phyloP scores from a whole-genome alignment of 2,329 filamentous ascomycete species.

The Esteya vermicola region DNA sequence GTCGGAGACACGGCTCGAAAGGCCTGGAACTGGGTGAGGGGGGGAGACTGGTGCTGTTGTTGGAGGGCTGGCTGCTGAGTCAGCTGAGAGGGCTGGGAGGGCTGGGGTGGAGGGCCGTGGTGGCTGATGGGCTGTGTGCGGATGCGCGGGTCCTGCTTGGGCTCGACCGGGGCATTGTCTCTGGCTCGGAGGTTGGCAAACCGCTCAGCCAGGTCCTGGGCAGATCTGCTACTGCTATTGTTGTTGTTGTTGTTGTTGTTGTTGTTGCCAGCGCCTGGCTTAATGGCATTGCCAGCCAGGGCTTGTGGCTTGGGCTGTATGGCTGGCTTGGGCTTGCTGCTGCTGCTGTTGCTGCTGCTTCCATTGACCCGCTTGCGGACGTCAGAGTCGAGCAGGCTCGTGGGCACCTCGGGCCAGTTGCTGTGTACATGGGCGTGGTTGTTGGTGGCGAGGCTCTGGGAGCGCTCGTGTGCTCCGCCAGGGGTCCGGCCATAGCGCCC shows the following conservation, averaged over 20 bases:
- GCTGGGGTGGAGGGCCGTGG: constrained; percentile 19
- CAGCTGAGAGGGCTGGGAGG: background rate
- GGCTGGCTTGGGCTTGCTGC: constrained; percentile 23
- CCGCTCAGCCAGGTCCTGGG: constrained; percentile 37
- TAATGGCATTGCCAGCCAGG: constrained; percentile 46
- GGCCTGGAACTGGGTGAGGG: background rate
- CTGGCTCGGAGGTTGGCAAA: constrained; percentile 39
- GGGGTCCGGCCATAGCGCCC: background rate
- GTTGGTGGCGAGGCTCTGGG: constrained; percentile 8
- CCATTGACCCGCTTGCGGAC: constrained; percentile 12
- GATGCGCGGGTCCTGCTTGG: constrained; percentile 35
- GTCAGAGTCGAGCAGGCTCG: background rate
- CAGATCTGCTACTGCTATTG: too few species aligned
- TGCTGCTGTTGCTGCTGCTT: background rate
- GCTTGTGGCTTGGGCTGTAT: constrained; percentile 55
- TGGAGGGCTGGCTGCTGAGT: background rate
- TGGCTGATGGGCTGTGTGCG: constrained; percentile 33
- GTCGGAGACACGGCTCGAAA: background rate
- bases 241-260: constrained; percentile 16
- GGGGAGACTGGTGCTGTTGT: constrained; percentile 3
- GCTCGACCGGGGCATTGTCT: constrained; percentile 8
- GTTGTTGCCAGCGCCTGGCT: constrained; percentile 15
- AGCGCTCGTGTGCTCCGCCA: background rate
- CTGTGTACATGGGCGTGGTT: background rate
- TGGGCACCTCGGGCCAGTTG: background rate